These are phyloP conservation scores for Penicillium desertorum DNA, from an alignment of 495 filamentous ascomycete species.

Conservation along the genomic window DNA sequence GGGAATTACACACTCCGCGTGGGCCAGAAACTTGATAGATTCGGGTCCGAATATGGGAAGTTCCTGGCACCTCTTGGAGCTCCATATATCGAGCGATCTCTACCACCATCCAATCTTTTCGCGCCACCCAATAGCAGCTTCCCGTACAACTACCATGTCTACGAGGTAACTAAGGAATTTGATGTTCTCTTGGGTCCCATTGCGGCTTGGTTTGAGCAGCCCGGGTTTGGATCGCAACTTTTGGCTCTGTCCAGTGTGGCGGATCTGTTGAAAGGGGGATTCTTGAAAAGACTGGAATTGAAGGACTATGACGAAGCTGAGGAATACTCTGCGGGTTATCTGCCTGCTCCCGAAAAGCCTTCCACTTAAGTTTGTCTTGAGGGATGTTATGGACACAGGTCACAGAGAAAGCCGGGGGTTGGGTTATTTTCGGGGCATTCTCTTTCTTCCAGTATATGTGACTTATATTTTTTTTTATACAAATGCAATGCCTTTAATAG, in stretches of 20 bases:
- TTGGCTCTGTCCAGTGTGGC: slow-evolving; percentile 21
- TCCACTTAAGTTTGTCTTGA: not conserved
- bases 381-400: not conserved
- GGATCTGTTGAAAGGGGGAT: slow-evolving; percentile 27
- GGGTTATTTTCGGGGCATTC: not conserved
- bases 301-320: slow-evolving; percentile 22
- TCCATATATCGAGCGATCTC: slow-evolving; percentile 51
- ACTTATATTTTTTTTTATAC: not conserved
- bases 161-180: slow-evolving; percentile 47
- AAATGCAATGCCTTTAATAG: not conserved
- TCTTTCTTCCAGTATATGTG: not conserved
- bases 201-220: slow-evolving; percentile 58
- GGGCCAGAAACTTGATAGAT: slow-evolving; percentile 55
- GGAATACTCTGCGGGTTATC: slow-evolving; percentile 22
- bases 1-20: slow-evolving; percentile 46
- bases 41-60: slow-evolving; percentile 48
- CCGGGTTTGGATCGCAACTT: slow-evolving; percentile 55
- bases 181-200: slow-evolving; percentile 50
- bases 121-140: slow-evolving; percentile 35
- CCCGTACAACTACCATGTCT: slow-evolving; percentile 58
- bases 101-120: slow-evolving; percentile 53
- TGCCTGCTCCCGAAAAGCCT: slow-evolving; percentile 12
- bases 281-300: slow-evolving; percentile 21
- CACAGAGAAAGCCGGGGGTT: not conserved
- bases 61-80: slow-evolving; percentile 50